phyloP scores from a whole-genome alignment of 176 grass and related monocot species.

The Eremochloa ophiuroides region DNA sequence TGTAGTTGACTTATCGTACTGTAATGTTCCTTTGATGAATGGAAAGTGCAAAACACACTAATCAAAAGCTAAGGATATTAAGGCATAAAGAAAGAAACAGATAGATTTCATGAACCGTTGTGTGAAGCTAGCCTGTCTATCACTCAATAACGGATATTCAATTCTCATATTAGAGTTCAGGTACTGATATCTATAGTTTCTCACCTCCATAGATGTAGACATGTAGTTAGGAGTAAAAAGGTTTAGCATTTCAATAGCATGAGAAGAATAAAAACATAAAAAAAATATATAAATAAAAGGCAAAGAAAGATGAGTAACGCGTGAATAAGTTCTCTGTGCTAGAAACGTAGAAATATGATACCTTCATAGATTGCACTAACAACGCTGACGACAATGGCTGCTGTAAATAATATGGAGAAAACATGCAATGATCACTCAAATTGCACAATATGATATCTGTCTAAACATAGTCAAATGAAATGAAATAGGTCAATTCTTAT shows the following conservation, averaged over 20 bases:
- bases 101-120: background rate
- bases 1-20: no score
- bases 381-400: background rate
- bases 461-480: background rate
- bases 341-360: background rate
- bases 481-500: background rate
- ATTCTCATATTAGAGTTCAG: background rate
- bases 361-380: background rate
- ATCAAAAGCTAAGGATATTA: background rate
- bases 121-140: background rate
- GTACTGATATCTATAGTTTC: no score
- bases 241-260: background rate
- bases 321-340: background rate
- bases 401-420: background rate
- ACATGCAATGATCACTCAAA: background rate
- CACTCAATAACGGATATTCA: no score
- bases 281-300: background rate
- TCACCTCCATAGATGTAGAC: background rate
- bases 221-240: background rate
- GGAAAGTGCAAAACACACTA: background rate
- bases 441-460: background rate
- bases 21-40: background rate
- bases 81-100: background rate
- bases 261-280: background rate
- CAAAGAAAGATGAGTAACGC: background rate